Percentiles rank a stretch among this genome's conserved stretches.
Conservation (phyloP, 2,329 filamentous ascomycete species). For the Neofusicoccum parvum region DNA sequence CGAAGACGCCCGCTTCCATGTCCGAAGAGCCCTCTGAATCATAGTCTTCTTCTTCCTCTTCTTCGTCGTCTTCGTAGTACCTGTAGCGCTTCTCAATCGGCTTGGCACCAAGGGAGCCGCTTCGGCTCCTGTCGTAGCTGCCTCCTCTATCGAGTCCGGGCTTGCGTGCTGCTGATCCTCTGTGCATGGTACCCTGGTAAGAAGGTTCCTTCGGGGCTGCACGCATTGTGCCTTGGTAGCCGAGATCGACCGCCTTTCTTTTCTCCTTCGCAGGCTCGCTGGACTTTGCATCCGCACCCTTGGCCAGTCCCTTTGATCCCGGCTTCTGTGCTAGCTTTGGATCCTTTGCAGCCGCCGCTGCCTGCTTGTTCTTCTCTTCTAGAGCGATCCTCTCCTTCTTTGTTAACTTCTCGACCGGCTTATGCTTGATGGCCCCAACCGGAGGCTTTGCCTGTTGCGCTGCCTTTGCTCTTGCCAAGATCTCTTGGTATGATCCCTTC, state of each 20-base stretch:
- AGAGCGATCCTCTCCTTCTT: slow-evolving; percentile 57
- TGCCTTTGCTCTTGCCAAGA: slow-evolving; percentile 71
- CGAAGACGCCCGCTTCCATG: slow-evolving; percentile 76
- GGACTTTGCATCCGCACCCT: slow-evolving; percentile 27
- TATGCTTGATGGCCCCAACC: slow-evolving; percentile 74
- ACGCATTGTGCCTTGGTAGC: slow-evolving; percentile 54
- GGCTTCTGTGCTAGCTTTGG: slow-evolving; percentile 34
- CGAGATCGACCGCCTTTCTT: slow-evolving; percentile 41
- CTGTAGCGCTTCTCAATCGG: slow-evolving; percentile 29
- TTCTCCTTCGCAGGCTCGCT: slow-evolving; percentile 34
- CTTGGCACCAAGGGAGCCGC: slow-evolving; percentile 32
- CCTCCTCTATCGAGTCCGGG: slow-evolving; percentile 22
- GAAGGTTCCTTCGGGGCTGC: slow-evolving; percentile 36
- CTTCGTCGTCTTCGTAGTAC: slow-evolving; percentile 44
- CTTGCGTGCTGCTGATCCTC: slow-evolving; percentile 29
- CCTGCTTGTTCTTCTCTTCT: slow-evolving; percentile 46
- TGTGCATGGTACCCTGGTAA: slow-evolving; percentile 41
- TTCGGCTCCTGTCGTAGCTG: slow-evolving; percentile 28
- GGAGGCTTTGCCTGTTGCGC: slow-evolving; percentile 50
- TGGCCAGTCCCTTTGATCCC: slow-evolving; percentile 25
- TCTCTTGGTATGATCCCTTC: slow-evolving; percentile 74
- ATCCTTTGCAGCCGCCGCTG: slow-evolving; percentile 25
- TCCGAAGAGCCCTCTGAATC: slow-evolving; percentile 65
- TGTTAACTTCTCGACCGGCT: slow-evolving; percentile 66
- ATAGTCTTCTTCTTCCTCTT: slow-evolving; percentile 65